These are phyloP conservation scores for Eucalyptus coolabah DNA, from an alignment of 345 rosid species.

Conservation along the genomic window DNA sequence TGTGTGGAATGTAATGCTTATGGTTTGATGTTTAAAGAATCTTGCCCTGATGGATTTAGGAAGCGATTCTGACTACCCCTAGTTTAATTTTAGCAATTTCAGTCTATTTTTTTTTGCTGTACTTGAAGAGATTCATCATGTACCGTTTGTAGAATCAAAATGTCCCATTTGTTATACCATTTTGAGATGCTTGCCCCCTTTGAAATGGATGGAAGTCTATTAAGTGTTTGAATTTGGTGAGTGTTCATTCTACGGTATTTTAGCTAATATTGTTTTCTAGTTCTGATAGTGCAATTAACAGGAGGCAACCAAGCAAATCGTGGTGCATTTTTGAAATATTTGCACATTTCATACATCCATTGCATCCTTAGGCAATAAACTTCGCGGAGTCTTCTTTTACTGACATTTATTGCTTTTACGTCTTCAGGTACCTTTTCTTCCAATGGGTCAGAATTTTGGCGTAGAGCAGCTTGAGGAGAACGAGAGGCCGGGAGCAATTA, in stretches of 20 bases:
- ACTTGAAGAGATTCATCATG: background rate
- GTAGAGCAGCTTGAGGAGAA: conserved; percentile 23
- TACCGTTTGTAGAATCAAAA: background rate
- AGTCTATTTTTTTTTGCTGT: background rate
- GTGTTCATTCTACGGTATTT: background rate
- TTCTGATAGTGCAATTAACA: background rate
- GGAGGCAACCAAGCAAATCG: background rate
- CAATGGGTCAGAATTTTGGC: conserved; percentile 18
- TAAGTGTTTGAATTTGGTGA: background rate
- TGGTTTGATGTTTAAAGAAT: background rate
- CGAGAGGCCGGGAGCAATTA: conserved; percentile 71
- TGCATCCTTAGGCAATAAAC: background rate
- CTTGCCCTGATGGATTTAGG: background rate
- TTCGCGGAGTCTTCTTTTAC: background rate
- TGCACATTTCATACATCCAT: background rate
- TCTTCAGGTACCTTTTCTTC: background rate
- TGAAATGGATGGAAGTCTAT: background rate
- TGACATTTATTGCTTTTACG: background rate
- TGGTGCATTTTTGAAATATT: background rate
- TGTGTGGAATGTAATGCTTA: background rate
- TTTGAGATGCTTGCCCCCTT: background rate
- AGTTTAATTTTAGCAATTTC: background rate
- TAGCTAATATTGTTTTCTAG: background rate
- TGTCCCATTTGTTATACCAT: background rate
- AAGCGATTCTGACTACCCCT: background rate